These are phyloP conservation scores for Corylus americana DNA, from an alignment of 306 rosid species.

Conservation along the genomic window DNA sequence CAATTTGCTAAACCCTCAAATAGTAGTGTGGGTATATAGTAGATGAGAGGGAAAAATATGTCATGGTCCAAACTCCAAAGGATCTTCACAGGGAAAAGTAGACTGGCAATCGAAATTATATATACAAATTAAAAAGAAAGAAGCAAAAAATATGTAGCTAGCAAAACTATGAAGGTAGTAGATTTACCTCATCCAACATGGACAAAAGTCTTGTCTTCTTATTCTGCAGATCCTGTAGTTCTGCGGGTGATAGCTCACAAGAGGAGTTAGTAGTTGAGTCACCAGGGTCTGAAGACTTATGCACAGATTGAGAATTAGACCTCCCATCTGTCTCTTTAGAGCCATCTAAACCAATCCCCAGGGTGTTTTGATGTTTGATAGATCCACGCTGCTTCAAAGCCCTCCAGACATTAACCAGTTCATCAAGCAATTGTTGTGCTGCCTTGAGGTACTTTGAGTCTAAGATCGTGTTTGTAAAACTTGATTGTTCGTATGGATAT, in stretches of 20 bases:
- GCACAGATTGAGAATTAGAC: conserved; percentile 43
- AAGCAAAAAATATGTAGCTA: background rate
- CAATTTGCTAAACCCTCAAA: background rate
- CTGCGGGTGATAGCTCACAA: conserved; percentile 57
- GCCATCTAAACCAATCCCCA: conserved; percentile 43
- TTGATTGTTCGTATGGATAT: conserved; percentile 36
- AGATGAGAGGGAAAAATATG: conserved; percentile 1
- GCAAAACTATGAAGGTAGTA: background rate
- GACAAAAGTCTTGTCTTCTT: conserved; percentile 74
- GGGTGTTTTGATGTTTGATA: conserved; percentile 48
- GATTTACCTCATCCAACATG: conserved; percentile 82
- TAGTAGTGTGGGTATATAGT: background rate
- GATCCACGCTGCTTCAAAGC: conserved; percentile 64
- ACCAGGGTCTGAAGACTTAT: conserved; percentile 43
- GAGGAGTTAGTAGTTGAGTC: conserved; percentile 47
- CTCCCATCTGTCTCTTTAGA: conserved; percentile 63
- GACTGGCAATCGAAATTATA: conserved; percentile 1
- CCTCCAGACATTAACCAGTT: conserved; percentile 68
- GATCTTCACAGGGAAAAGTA: conserved; percentile 8
- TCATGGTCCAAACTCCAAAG: background rate
- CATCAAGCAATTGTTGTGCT: conserved; percentile 80
- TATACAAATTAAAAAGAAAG: background rate
- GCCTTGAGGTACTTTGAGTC: conserved; percentile 67
- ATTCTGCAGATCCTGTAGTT: conserved; percentile 67
- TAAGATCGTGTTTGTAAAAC: conserved; percentile 32